phyloP scores from a whole-genome alignment of 208 protist genomes.

The Wallacemonas sp. region DNA sequence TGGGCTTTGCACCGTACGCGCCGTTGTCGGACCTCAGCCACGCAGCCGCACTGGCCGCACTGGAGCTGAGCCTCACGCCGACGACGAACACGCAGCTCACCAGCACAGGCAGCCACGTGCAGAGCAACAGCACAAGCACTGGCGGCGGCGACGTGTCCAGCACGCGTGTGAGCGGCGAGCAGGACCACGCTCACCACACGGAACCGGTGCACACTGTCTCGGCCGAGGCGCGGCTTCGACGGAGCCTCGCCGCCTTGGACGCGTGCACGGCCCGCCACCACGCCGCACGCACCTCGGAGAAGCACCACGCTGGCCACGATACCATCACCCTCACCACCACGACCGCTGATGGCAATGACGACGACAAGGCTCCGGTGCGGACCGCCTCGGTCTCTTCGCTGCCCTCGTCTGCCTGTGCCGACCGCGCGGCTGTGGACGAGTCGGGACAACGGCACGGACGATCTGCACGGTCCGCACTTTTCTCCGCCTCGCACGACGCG shows the following conservation, averaged over 20 bases:
- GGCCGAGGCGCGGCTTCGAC: neutral
- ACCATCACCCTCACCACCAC: neutral
- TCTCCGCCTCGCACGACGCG: conserved; percentile 1
- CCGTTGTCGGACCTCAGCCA: conserved; percentile 8
- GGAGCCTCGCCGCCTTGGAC: neutral
- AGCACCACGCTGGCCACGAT: neutral
- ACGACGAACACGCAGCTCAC: conserved; percentile 1
- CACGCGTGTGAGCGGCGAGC: neutral
- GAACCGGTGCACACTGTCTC: neutral
- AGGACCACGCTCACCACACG: neutral
- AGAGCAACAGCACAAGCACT: neutral
- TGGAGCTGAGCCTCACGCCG: conserved; percentile 15
- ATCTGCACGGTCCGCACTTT: too few relatives aligned
- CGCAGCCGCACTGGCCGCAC: neutral
- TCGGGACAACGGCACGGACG: too few relatives aligned
- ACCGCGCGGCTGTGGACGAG: too few relatives aligned
- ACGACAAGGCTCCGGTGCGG: too few relatives aligned
- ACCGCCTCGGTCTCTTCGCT: too few relatives aligned
- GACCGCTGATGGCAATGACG: neutral
- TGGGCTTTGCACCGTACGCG: neutral
- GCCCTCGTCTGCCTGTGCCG: too few relatives aligned
- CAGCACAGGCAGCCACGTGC: neutral
- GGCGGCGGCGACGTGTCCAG: neutral
- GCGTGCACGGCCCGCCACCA: conserved; percentile 1
- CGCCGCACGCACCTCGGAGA: neutral